Evolutionary conservation across 257 asterid genomes (phyloP).

Genomic region (Euphrasia confusa): DNA sequence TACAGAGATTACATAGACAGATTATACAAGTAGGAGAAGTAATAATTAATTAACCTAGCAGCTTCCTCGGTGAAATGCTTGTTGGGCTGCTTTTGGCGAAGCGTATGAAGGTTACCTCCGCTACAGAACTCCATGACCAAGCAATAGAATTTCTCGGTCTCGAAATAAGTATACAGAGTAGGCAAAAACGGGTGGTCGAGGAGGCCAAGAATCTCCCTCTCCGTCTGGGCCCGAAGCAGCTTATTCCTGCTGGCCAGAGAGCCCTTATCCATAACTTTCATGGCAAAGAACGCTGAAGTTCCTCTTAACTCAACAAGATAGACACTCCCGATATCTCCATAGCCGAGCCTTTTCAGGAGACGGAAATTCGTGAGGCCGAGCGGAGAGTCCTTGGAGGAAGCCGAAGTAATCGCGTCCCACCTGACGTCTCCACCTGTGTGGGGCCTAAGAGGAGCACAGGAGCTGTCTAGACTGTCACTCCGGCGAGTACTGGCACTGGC

Average conservation of each 20-base stretch:
- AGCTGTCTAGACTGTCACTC: slow-evolving; percentile 49
- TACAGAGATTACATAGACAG: not conserved
- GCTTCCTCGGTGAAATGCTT: slow-evolving; percentile 84
- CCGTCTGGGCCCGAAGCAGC: slow-evolving; percentile 69
- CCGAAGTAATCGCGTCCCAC: slow-evolving; percentile 68
- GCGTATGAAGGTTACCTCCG: slow-evolving; percentile 85
- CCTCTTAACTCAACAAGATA: slow-evolving; percentile 78
- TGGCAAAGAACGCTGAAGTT: slow-evolving; percentile 58
- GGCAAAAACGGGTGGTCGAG: slow-evolving; percentile 91
- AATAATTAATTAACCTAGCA: no score
- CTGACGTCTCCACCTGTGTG: slow-evolving; percentile 84
- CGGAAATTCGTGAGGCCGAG: slow-evolving; percentile 66
- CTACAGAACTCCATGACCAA: slow-evolving; percentile 86
- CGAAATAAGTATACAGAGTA: slow-evolving; percentile 65
- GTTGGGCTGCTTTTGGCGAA: slow-evolving; percentile 80
- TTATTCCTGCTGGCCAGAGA: slow-evolving; percentile 74
- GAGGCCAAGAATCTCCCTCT: slow-evolving; percentile 73
- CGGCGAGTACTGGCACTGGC: slow-evolving; percentile 30
- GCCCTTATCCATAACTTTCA: slow-evolving; percentile 89
- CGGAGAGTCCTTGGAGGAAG: slow-evolving; percentile 44
- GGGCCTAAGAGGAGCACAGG: slow-evolving; percentile 48
- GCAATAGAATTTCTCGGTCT: slow-evolving; percentile 76
- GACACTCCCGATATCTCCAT: slow-evolving; percentile 90
- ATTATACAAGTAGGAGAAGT: no score
- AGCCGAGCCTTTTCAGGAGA: slow-evolving; percentile 68